Base-by-base conservation (phyloP, 139 green algal genomes). In the Chlamydomonas eustigma region DNA sequence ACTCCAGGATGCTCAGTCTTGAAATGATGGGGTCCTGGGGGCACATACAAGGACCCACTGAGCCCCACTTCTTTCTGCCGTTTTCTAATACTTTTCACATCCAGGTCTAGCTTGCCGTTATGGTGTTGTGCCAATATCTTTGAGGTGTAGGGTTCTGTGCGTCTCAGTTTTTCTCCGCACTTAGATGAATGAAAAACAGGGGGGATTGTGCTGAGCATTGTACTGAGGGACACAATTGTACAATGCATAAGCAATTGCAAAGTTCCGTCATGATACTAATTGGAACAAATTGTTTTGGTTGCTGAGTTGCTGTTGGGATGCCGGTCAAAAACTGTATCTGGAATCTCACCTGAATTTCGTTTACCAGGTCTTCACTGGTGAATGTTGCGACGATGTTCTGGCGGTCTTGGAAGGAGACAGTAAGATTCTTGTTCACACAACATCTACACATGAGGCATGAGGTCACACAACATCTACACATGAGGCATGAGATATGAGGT, bases 31-130 rank as follows among this genome's bases (percentile, higher is more conserved):
- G 77, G 77, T 8, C 77, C 77, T 5, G 77, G 38, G 1, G 77
- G 33, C 2, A 82, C 70, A 36, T 78, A 82, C 33, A 82, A n/a
- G 37, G 30, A 69, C 52, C 76, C 76, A 2, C 74, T 51, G 1
- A 4, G 4, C 31, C 64, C 78, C 1, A 77, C 73, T 1, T 50
- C 67, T 34, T 37, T 25, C 77, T 86, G 81, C 1, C 81, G 77
- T 39, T 80, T 50, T 37, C 81, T 52, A 37, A 86, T 86, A 8
- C 51, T 39, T 2, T 5, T 64, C 0, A 86, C 36, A 64, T 86
- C 81, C 18, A 86, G 74, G 31, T 81, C 58, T 69, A 86, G 77
- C 65, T 67, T 58, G 25, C 81, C 81, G 38, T 65, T 67, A 3
- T 25, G 12, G n/a, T 32, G 52, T 2, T 36, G 69, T 30, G 3